Conservation (phyloP, 2,329 filamentous ascomycete genomes). For the Fusarium sp. region DNA sequence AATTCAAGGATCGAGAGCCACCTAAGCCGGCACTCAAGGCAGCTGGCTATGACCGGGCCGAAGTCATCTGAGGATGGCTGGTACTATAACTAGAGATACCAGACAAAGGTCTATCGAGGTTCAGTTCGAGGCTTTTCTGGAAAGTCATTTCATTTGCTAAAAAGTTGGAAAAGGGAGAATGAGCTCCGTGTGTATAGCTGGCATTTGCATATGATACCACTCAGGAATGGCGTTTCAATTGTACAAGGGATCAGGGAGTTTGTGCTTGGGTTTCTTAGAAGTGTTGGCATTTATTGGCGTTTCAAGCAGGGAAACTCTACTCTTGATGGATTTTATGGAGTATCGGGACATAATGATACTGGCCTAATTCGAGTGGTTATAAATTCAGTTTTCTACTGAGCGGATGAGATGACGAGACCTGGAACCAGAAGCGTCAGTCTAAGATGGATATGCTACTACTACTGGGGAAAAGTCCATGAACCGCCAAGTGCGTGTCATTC, state of each 20-base stretch:
- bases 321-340: slow-evolving; percentile 10
- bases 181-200: background rate
- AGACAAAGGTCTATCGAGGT: background rate
- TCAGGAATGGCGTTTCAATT: slow-evolving; percentile 15
- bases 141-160: slow-evolving; percentile 4
- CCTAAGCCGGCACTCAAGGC: slow-evolving; percentile 76
- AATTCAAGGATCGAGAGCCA: slow-evolving; percentile 76
- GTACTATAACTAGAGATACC: background rate
- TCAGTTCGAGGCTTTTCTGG: background rate
- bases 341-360: background rate
- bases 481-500: background rate
- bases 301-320: slow-evolving; percentile 24
- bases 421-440: background rate
- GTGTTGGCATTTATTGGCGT: slow-evolving; percentile 2
- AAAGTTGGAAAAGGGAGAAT: background rate
- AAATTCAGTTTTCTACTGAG: background rate
- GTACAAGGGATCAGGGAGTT: background rate
- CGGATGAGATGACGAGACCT: background rate
- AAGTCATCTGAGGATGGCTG: slow-evolving; percentile 70
- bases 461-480: background rate
- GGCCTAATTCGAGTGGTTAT: slow-evolving; percentile 18
- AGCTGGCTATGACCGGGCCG: slow-evolving; percentile 84
- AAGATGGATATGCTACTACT: background rate
- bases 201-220: slow-evolving; percentile 25
- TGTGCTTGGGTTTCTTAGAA: background rate